phyloP scores from a whole-genome alignment of 495 filamentous ascomycete genomes.

The Beverwykella pulmonaria region DNA sequence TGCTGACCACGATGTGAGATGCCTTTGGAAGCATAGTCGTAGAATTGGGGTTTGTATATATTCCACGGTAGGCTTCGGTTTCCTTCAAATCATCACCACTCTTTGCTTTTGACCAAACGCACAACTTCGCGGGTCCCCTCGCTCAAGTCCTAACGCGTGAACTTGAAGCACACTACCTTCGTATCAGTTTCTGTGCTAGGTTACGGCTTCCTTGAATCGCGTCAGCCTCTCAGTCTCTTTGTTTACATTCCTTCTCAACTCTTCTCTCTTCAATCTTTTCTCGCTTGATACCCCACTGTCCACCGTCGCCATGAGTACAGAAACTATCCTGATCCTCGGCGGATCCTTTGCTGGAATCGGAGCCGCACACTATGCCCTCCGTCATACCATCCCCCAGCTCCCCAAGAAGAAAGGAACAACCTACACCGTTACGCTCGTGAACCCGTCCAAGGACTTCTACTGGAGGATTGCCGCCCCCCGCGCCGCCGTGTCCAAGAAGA shows the following conservation, averaged over 20 bases:
- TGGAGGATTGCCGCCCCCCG: constrained; percentile 58
- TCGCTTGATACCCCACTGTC: constrained; percentile 8
- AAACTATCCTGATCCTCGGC: constrained; percentile 64
- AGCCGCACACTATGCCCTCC: constrained; percentile 62
- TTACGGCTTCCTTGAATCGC: not conserved
- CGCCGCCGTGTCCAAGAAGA: constrained; percentile 47
- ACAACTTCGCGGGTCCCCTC: constrained; percentile 17
- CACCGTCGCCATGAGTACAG: constrained; percentile 22
- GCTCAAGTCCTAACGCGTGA: constrained; percentile 21
- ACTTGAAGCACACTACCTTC: not conserved
- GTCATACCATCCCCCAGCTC: constrained; percentile 49
- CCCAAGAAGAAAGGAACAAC: constrained; percentile 44
- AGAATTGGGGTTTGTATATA: not conserved
- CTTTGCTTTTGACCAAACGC: not conserved
- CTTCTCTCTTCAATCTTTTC: not conserved
- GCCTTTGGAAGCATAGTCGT: not conserved
- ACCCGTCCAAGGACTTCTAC: constrained; percentile 57
- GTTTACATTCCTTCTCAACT: not conserved
- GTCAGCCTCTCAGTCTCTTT: not conserved
- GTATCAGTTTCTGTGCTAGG: not conserved
- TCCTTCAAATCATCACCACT: not conserved
- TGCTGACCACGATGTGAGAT: not conserved
- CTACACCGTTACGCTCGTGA: constrained; percentile 57
- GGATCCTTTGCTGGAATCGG: constrained; percentile 62
- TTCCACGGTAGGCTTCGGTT: not conserved